Evolutionary conservation across 2,329 filamentous ascomycete species (phyloP).

Genomic region (Sporothrix phasma): DNA sequence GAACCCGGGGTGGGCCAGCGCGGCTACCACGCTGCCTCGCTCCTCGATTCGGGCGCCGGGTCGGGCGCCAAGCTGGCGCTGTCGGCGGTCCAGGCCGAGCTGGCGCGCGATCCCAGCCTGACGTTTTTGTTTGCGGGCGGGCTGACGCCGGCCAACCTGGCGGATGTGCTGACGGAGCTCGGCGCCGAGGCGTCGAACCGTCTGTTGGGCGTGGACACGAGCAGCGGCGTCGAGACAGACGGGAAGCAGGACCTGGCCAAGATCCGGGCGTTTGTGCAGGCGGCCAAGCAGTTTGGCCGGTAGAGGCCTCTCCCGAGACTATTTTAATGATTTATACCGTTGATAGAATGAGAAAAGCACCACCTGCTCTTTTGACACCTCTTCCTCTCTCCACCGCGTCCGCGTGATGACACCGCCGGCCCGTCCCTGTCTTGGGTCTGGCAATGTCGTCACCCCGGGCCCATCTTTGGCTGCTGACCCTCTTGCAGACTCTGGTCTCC

Average conservation of each 20-base stretch:
- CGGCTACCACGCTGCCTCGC: conserved; percentile 72
- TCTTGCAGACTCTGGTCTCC: neutral
- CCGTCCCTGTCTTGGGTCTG: neutral
- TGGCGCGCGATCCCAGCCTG: conserved; percentile 61
- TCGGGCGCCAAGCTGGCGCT: conserved; percentile 71
- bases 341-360: neutral
- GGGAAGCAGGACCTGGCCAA: conserved; percentile 72
- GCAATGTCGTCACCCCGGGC: neutral
- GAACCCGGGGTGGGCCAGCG: conserved; percentile 61
- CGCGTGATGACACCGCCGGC: neutral
- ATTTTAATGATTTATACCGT: neutral
- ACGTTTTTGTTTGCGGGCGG: conserved; percentile 78
- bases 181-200: conserved; percentile 43
- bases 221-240: conserved; percentile 81
- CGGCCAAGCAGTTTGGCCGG: conserved; percentile 47
- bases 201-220: conserved; percentile 73
- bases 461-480: neutral
- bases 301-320: conserved; percentile 29
- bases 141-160: conserved; percentile 69
- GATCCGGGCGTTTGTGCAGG: conserved; percentile 70
- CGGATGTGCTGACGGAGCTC: conserved; percentile 51
- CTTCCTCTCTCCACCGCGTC: neutral
- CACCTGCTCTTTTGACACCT: neutral
- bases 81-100: conserved; percentile 53
- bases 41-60: conserved; percentile 80